Conservation (phyloP, 192 early-diverging fungal genomes). For the Haplosporangium gracile region DNA sequence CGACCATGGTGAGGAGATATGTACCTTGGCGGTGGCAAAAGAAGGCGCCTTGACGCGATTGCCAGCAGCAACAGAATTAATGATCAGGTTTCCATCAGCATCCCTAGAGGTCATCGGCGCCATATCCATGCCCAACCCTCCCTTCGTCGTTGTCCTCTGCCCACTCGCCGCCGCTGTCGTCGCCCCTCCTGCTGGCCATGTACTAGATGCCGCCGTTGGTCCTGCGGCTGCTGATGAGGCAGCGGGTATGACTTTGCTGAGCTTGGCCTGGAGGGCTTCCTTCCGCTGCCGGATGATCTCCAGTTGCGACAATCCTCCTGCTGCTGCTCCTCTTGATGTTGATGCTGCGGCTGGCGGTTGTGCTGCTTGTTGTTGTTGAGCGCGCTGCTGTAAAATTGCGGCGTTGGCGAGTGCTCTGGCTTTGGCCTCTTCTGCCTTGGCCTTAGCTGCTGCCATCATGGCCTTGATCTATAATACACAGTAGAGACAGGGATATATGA, state of each 20-base stretch:
- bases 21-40: slow-evolving; percentile 54
- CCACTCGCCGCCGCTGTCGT: slow-evolving; percentile 1
- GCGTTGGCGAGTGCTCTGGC: slow-evolving; percentile 23
- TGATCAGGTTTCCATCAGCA: slow-evolving; percentile 48
- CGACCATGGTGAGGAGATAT: background rate
- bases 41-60: slow-evolving; percentile 27
- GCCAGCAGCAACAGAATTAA: slow-evolving; percentile 37
- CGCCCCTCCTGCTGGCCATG: background rate
- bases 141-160: slow-evolving; percentile 15
- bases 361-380: slow-evolving; percentile 12
- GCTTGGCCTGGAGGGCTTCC: slow-evolving; percentile 20
- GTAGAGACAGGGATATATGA: background rate
- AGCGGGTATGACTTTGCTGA: background rate
- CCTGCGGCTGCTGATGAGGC: background rate
- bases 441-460: slow-evolving; percentile 59
- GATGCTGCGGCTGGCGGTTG: background rate
- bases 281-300: slow-evolving; percentile 17
- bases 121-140: slow-evolving; percentile 40
- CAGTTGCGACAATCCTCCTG: background rate
- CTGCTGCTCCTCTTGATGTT: slow-evolving; percentile 1
- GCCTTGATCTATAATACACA: slow-evolving; percentile 54
- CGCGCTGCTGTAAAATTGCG: slow-evolving; percentile 11
- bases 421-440: slow-evolving; percentile 30
- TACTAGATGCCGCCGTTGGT: background rate
- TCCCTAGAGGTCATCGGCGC: slow-evolving; percentile 44